These are phyloP conservation scores for Aphanomyces invadans DNA, from an alignment of 352 stramenopile species.

Conservation along the genomic window DNA sequence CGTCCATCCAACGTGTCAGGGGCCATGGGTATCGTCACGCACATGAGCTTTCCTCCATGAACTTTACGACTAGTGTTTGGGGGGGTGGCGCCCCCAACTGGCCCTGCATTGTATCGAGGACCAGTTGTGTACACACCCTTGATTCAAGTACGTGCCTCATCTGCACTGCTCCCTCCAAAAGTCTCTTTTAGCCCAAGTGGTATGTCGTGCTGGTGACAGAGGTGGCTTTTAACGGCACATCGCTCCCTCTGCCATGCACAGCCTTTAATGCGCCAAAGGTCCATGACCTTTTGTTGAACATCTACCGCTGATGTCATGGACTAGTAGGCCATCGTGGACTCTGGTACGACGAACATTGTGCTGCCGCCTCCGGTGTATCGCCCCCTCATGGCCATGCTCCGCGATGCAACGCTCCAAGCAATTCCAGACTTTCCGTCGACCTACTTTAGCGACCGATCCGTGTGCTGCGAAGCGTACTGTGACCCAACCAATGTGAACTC, in stretches of 20 bases:
- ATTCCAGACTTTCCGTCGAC: conserved; percentile 34
- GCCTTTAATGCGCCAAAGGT: conserved; percentile 52
- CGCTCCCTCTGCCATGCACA: conserved; percentile 45
- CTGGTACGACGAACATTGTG: conserved; percentile 71
- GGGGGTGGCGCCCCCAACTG: conserved; percentile 38
- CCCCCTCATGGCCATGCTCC: conserved; percentile 46
- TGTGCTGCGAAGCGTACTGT: conserved; percentile 61
- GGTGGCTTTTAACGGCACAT: conserved; percentile 41
- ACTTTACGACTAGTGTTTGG: conserved; percentile 52
- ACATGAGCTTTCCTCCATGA: conserved; percentile 32
- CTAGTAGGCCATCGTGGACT: conserved; percentile 64
- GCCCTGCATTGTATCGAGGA: conserved; percentile 46
- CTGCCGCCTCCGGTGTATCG: conserved; percentile 62
- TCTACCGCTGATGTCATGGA: background rate
- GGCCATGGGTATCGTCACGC: conserved; percentile 19
- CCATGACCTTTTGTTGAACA: background rate
- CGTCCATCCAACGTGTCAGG: conserved; percentile 31
- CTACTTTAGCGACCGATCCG: conserved; percentile 63
- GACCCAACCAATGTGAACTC: conserved; percentile 55
- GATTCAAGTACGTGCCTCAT: conserved; percentile 27
- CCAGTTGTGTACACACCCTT: conserved; percentile 67
- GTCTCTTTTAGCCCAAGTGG: conserved; percentile 40
- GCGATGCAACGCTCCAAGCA: conserved; percentile 42
- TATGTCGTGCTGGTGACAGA: conserved; percentile 74
- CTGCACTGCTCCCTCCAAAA: background rate